Conservation (phyloP, 805 yeast species). For the Wickerhamiella azyma region DNA sequence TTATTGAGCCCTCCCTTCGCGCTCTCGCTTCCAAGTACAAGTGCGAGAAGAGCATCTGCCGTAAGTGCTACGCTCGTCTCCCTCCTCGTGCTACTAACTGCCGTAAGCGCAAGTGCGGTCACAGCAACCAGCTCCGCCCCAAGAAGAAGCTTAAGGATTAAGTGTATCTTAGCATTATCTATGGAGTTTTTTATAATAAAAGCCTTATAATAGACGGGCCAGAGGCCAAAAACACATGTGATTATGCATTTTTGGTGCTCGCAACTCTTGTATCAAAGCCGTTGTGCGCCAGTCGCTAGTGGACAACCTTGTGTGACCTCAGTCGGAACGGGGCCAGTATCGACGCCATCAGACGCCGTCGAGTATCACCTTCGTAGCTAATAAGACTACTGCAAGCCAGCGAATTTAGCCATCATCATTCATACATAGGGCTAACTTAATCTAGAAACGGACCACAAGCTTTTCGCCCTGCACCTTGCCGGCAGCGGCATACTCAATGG, state of each 20-base stretch:
- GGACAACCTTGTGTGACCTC: too few species aligned
- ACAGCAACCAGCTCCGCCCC: constrained; percentile 99
- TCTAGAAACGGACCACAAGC: constrained; percentile 15
- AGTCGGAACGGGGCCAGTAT: too few species aligned
- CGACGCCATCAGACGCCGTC: too few species aligned
- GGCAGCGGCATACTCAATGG: constrained; percentile 11
- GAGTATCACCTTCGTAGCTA: too few species aligned
- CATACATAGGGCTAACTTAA: neutral
- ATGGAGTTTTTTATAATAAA: neutral
- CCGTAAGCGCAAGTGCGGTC: constrained; percentile 99
- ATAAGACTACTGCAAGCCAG: too few species aligned
- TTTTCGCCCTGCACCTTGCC: constrained; percentile 18
- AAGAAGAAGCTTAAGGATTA: constrained; percentile 96
- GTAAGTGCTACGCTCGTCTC: constrained; percentile 99
- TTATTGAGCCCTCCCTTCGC: constrained; percentile 98
- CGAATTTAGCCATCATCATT: too few species aligned
- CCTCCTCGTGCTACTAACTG: constrained; percentile 99
- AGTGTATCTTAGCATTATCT: constrained; percentile 20
- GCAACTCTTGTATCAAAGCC: too few species aligned
- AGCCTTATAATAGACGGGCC: neutral
- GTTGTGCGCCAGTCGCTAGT: too few species aligned
- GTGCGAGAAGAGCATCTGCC: constrained; percentile 99
- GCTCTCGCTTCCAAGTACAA: constrained; percentile 98
- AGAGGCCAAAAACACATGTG: too few species aligned
- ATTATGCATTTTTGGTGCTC: too few species aligned